Conservation (phyloP, 495 filamentous ascomycete species). For the Trichoderma asperelloides region DNA sequence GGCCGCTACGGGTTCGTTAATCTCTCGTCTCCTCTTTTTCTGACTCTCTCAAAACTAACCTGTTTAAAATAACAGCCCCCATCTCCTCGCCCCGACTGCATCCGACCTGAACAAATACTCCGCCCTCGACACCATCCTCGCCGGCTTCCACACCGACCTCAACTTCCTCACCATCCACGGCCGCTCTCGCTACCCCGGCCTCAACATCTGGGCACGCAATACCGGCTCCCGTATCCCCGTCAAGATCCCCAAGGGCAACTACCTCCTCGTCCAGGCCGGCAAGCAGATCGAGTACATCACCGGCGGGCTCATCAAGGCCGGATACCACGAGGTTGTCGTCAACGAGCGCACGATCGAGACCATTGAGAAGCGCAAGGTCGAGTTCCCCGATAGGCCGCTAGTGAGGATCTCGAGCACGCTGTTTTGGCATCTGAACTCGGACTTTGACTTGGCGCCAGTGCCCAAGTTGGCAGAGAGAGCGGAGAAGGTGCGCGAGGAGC, state of each 20-base stretch:
- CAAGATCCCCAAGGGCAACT: slow-evolving; percentile 37
- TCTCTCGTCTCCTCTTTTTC: not conserved
- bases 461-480: slow-evolving; percentile 28
- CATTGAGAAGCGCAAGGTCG: slow-evolving; percentile 24
- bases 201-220: slow-evolving; percentile 47
- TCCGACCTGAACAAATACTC: slow-evolving; percentile 40
- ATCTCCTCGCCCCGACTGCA: slow-evolving; percentile 43
- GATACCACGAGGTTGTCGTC: slow-evolving; percentile 46
- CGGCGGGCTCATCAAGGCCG: slow-evolving; percentile 43
- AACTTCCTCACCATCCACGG: slow-evolving; percentile 49
- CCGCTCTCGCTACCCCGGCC: slow-evolving; percentile 42
- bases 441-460: slow-evolving; percentile 36
- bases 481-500: slow-evolving; percentile 26
- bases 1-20: slow-evolving; percentile 37
- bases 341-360: slow-evolving; percentile 33
- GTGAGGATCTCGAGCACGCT: slow-evolving; percentile 41
- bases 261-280: slow-evolving; percentile 43
- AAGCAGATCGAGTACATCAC: slow-evolving; percentile 46
- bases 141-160: slow-evolving; percentile 45
- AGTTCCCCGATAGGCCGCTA: slow-evolving; percentile 32
- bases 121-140: slow-evolving; percentile 40
- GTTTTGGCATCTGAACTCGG: slow-evolving; percentile 42
- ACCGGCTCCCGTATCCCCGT: slow-evolving; percentile 40
- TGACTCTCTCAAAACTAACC: not conserved
- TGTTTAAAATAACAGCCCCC: slow-evolving; percentile 26